Conservation (phyloP, 305 asterid genomes). For the Fraxinus latifolia region DNA sequence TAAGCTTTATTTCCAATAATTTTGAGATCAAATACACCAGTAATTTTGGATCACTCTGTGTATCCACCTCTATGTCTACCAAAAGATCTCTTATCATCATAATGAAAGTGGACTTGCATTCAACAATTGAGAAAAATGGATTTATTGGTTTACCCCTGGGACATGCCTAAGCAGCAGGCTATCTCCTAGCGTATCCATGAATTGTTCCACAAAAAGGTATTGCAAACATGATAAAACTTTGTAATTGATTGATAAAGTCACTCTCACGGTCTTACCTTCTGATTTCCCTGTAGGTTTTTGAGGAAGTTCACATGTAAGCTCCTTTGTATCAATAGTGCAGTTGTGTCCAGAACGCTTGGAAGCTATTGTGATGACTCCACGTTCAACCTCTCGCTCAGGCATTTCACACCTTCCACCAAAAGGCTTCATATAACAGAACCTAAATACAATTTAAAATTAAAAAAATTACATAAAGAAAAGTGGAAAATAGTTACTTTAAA, state of each 20-base stretch:
- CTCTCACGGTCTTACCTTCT: not conserved
- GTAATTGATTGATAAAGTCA: not conserved
- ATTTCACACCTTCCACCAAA: constrained; percentile 51
- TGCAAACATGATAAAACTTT: not conserved
- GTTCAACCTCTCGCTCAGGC: constrained; percentile 52
- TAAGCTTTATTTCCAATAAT: not conserved
- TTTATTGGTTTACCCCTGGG: not conserved
- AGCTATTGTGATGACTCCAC: constrained; percentile 45
- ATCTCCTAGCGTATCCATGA: not conserved
- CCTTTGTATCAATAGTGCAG: not conserved
- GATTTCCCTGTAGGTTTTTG: not conserved
- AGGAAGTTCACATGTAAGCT: not conserved
- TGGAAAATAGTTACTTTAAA: not conserved
- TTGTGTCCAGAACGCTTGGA: constrained; percentile 30
- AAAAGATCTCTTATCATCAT: not conserved
- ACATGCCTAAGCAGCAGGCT: not conserved
- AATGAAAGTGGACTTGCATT: not conserved
- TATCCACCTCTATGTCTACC: not conserved
- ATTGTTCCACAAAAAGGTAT: not conserved
- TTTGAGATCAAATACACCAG: not conserved
- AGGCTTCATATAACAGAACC: constrained; percentile 83
- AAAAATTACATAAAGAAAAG: constrained; percentile 2
- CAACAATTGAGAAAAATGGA: not conserved
- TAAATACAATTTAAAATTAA: constrained; percentile 19
- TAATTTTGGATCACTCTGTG: not conserved